Conservation (phyloP, 495 filamentous ascomycete species). For the Penicillium canescens region DNA sequence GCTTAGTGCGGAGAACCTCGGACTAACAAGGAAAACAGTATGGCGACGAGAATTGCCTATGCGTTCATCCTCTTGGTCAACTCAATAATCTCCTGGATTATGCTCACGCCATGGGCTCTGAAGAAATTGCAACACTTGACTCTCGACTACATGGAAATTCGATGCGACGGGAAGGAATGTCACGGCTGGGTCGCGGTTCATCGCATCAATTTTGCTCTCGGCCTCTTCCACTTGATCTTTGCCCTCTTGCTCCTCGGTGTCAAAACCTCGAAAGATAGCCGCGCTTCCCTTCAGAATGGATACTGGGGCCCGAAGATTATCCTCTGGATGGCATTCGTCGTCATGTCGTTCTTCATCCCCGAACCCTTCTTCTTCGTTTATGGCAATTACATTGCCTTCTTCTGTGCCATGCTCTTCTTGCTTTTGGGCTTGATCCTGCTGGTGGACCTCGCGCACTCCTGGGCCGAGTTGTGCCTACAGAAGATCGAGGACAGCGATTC, state of each 20-base stretch:
- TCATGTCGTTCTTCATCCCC: conserved; percentile 92
- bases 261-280: conserved; percentile 78
- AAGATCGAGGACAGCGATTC: conserved; percentile 93
- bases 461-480: conserved; percentile 92
- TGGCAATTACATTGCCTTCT: conserved; percentile 89
- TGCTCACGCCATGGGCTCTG: conserved; percentile 98
- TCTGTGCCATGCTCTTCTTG: conserved; percentile 91
- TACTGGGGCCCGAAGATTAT: conserved; percentile 90
- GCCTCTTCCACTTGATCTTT: conserved; percentile 86
- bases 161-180: conserved; percentile 86
- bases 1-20: background rate
- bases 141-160: conserved; percentile 92
- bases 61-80: conserved; percentile 94
- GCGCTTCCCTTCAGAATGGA: conserved; percentile 89
- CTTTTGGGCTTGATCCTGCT: conserved; percentile 89
- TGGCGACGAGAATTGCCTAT: conserved; percentile 96
- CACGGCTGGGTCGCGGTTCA: conserved; percentile 96
- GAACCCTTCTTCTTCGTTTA: conserved; percentile 94
- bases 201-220: conserved; percentile 95
- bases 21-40: conserved; percentile 52
- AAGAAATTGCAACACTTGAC: conserved; percentile 90
- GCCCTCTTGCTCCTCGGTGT: conserved; percentile 85
- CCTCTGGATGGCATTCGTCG: conserved; percentile 81
- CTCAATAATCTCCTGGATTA: conserved; percentile 95
- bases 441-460: conserved; percentile 95